Conservation (phyloP, 345 rosid species). For the Eucalyptus erythrocorys region DNA sequence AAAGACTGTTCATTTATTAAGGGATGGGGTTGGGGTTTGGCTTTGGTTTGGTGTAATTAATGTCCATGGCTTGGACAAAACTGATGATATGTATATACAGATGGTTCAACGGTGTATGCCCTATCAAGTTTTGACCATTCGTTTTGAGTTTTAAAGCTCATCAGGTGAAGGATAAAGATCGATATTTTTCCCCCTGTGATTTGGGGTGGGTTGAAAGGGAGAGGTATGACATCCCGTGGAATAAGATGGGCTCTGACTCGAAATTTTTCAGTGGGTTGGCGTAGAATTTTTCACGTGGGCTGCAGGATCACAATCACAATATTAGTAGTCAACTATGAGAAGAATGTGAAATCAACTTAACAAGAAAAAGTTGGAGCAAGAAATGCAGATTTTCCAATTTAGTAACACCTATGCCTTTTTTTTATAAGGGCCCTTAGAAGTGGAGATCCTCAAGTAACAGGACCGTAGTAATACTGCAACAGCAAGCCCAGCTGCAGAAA, state of each 20-base stretch:
- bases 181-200: neutral
- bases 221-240: neutral
- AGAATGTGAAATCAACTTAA: neutral
- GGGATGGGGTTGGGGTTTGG: neutral
- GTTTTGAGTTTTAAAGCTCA: neutral
- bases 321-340: neutral
- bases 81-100: neutral
- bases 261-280: neutral
- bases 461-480: neutral
- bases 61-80: neutral
- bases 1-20: neutral
- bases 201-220: neutral
- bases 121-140: neutral
- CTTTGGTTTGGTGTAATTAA: neutral
- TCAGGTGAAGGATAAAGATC: neutral
- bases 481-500: neutral
- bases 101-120: neutral
- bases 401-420: neutral
- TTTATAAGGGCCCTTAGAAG: neutral
- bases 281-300: neutral
- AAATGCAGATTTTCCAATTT: neutral
- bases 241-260: neutral
- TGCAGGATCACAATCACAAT: neutral
- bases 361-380: neutral
- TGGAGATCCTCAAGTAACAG: neutral